A percentile compares a stretch with the other conserved stretches of the same genome.
Conservation (phyloP, 2,329 filamentous ascomycete species). For the Alternaria sp. region DNA sequence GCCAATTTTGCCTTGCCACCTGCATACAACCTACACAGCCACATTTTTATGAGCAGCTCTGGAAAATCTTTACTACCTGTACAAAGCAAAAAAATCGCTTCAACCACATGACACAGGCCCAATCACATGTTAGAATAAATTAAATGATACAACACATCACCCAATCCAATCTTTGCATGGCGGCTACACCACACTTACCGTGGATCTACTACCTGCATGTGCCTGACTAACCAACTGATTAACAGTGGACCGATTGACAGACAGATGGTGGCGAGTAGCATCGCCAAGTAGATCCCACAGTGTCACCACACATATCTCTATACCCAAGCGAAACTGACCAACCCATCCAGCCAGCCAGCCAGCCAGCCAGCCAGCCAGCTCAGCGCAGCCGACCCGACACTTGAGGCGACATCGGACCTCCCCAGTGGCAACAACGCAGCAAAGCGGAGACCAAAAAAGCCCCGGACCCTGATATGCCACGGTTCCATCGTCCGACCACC, state of each 20-base stretch:
- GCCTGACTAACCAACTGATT: neutral
- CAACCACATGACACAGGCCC: constrained; percentile 8
- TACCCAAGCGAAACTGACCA: constrained; percentile 5
- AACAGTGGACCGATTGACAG: neutral
- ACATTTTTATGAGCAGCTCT: neutral
- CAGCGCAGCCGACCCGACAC: neutral
- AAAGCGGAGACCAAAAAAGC: neutral
- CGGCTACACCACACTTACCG: neutral
- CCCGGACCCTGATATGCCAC: too few species aligned
- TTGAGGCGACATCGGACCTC: neutral
- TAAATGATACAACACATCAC: constrained; percentile 34
- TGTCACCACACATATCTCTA: neutral
- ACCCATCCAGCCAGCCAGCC: neutral
- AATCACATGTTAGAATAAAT: constrained; percentile 29
- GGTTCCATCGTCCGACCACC: too few species aligned
- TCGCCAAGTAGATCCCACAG: constrained; percentile 1
- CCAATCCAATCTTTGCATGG: constrained; percentile 10
- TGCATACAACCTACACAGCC: neutral
- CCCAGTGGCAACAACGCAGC: too few species aligned
- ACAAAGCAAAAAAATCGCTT: constrained; percentile 21
- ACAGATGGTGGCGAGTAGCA: constrained; percentile 1
- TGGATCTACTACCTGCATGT: constrained; percentile 6
- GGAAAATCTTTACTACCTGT: constrained; percentile 18
- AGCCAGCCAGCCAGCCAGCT: too few species aligned
- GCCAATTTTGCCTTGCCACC: constrained; percentile 8